Percentiles rank a stretch among this genome's conserved stretches.
phyloP scores from a whole-genome alignment of 345 rosid genomes.

The Garcia nutans region DNA sequence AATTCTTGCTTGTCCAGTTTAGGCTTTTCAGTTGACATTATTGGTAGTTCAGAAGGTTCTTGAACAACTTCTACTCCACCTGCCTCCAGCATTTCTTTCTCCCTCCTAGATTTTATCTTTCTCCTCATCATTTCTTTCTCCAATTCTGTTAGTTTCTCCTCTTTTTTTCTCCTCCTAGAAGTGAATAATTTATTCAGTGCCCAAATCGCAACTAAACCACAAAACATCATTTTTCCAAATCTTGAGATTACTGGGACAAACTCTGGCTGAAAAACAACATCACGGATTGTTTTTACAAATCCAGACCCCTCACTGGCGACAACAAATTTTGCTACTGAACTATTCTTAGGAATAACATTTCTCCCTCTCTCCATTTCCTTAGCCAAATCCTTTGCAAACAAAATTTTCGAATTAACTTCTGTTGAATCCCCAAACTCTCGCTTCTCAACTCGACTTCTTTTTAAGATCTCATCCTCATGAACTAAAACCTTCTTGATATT shows the following conservation, averaged over 20 bases:
- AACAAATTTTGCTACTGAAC: conserved; percentile 66
- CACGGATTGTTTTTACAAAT: conserved; percentile 37
- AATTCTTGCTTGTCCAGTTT: conserved; percentile 58
- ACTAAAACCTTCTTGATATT: conserved; percentile 55
- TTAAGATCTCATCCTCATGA: conserved; percentile 54
- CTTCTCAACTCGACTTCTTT: conserved; percentile 37
- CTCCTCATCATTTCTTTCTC: conserved; percentile 95
- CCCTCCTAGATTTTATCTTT: conserved; percentile 63
- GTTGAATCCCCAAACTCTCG: conserved; percentile 33
- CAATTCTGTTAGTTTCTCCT: conserved; percentile 43
- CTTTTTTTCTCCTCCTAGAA: conserved; percentile 35
- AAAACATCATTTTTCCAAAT: conserved; percentile 49
- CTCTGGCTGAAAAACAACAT: conserved; percentile 34
- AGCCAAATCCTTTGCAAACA: conserved; percentile 61
- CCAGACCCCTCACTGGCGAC: conserved; percentile 34
- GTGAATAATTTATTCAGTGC: conserved; percentile 43
- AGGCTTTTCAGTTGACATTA: conserved; percentile 46
- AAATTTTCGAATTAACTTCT: conserved; percentile 41
- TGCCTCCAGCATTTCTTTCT: conserved; percentile 48
- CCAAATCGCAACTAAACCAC: conserved; percentile 55
- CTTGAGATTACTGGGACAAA: conserved; percentile 40
- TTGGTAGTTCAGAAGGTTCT: conserved; percentile 31
- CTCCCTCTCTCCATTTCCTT: conserved; percentile 58
- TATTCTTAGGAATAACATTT: conserved; percentile 58
- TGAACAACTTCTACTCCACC: conserved; percentile 54